Evolutionary conservation across 306 rosid species (phyloP), one percentile per base, ranked within the genome.

Genomic region (Lathyrus sativus): DNA sequence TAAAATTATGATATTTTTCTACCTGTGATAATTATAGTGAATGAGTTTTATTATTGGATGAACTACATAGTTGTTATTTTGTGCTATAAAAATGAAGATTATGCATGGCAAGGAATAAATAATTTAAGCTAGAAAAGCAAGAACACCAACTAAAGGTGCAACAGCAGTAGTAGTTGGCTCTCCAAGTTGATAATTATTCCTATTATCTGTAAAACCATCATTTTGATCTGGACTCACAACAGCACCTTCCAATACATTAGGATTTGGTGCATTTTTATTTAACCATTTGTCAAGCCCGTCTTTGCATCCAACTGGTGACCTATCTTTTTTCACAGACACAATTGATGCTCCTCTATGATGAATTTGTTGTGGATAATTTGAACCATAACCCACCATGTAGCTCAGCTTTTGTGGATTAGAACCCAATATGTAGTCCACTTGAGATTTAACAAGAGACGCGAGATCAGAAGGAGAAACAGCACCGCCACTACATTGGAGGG

Each of bases 341-440:
- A 85, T 88, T 14, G 96, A 90, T 11, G 88, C 86, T 73, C 62
- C 95, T 76, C 95, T 90, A 18, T 88, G 97, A 74, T 86, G 95
- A 57, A 78, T 35, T 7, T 79, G 74, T 1, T 72, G 48, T 0
- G 88, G 90, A 48, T 70, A 88, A 0, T 68, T 86, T 44, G 85
- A 4, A 2, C 88, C 92, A 0, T 75, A 79, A 1, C 95, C 97
- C 6, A 87, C 84, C 97, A 90, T 86, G 88, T 84, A 88, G 65
- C 95, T 88, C 70, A 78, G 69, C 0, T 17, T 8, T 18, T 4
- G 55, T 0, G 90, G 92, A 63, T 91, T 90, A 1, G 81, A 67
- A 45, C 95, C 95, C 79, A 88, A 61, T 11, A 86, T 79, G 45
- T 79, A 88, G 6, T 88, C 89, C 56, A 81, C 86, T 81, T 89